phyloP scores from a whole-genome alignment of 2,329 filamentous ascomycete genomes.

The Rhynchosporium graminicola region DNA sequence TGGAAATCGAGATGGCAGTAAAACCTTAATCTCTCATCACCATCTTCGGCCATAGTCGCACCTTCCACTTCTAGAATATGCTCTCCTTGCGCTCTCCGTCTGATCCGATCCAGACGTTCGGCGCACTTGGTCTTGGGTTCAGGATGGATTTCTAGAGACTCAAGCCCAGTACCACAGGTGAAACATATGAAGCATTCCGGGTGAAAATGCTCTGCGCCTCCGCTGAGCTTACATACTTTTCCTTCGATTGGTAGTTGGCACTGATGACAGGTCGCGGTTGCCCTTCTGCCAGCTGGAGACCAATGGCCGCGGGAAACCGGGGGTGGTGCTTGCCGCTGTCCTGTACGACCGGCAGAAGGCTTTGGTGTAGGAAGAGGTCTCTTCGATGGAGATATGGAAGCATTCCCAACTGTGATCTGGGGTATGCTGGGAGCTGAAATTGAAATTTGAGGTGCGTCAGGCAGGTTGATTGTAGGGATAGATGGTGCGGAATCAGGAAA shows the following conservation, averaged over 20 bases:
- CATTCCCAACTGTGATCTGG: slow-evolving; percentile 31
- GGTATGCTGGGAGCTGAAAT: slow-evolving; percentile 41
- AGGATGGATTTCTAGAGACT: slow-evolving; percentile 94
- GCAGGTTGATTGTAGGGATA: slow-evolving; percentile 43
- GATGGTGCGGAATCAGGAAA: slow-evolving; percentile 26
- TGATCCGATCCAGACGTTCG: slow-evolving; percentile 74
- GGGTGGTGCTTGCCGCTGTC: slow-evolving; percentile 41
- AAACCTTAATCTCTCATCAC: slow-evolving; percentile 76
- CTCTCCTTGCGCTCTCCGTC: slow-evolving; percentile 60
- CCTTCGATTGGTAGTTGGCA: slow-evolving; percentile 85
- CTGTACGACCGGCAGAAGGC: slow-evolving; percentile 30
- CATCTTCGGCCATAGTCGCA: slow-evolving; percentile 68
- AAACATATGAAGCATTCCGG: slow-evolving; percentile 91
- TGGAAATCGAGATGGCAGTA: slow-evolving; percentile 99
- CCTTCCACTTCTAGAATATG: slow-evolving; percentile 62
- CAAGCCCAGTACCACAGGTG: slow-evolving; percentile 81
- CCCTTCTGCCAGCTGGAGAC: slow-evolving; percentile 56
- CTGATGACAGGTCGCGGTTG: slow-evolving; percentile 77
- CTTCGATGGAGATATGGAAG: slow-evolving; percentile 29
- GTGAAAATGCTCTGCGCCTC: slow-evolving; percentile 76
- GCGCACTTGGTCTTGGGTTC: slow-evolving; percentile 75
- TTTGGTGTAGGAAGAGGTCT: slow-evolving; percentile 45
- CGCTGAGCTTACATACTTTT: slow-evolving; percentile 81
- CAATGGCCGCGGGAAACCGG: slow-evolving; percentile 48
- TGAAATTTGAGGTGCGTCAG: slow-evolving; percentile 42